Evolutionary conservation across 257 asterid genomes (phyloP).

Genomic region (Ajuga chamaepitys): DNA sequence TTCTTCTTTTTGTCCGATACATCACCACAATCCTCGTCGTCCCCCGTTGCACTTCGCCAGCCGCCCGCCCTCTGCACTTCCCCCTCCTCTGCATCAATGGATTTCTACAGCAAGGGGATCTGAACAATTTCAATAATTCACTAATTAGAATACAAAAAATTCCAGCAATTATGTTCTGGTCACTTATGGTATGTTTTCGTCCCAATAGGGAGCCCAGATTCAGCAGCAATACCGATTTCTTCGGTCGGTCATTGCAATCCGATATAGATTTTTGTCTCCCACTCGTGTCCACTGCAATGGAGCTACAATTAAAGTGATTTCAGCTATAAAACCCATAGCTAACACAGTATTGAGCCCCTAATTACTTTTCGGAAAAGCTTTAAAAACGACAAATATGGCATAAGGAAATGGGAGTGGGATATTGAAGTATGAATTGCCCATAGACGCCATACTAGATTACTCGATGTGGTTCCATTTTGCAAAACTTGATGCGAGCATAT

Average conservation of each 20-base stretch:
- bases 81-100: too few relatives aligned
- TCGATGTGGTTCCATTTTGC: conserved; percentile 89
- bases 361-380: conserved; percentile 72
- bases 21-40: too few relatives aligned
- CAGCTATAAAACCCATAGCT: conserved; percentile 37
- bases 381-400: conserved; percentile 59
- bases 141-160: conserved; percentile 17
- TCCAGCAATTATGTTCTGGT: conserved; percentile 51
- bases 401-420: conserved; percentile 40
- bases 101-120: too few relatives aligned
- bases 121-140: too few relatives aligned
- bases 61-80: too few relatives aligned
- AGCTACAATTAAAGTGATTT: conserved; percentile 36
- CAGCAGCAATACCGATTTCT: conserved; percentile 68
- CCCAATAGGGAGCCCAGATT: conserved; percentile 98
- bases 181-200: conserved; percentile 75
- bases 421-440: conserved; percentile 58
- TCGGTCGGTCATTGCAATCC: conserved; percentile 88
- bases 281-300: conserved; percentile 21
- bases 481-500: conserved; percentile 71
- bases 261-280: conserved; percentile 30
- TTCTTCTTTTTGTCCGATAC: too few relatives aligned
- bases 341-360: conserved; percentile 57
- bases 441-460: conserved; percentile 87
- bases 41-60: too few relatives aligned